These are phyloP conservation scores for Zancudomyces culisetae DNA, from an alignment of 371 early-diverging fungal genomes.

Conservation along the genomic window DNA sequence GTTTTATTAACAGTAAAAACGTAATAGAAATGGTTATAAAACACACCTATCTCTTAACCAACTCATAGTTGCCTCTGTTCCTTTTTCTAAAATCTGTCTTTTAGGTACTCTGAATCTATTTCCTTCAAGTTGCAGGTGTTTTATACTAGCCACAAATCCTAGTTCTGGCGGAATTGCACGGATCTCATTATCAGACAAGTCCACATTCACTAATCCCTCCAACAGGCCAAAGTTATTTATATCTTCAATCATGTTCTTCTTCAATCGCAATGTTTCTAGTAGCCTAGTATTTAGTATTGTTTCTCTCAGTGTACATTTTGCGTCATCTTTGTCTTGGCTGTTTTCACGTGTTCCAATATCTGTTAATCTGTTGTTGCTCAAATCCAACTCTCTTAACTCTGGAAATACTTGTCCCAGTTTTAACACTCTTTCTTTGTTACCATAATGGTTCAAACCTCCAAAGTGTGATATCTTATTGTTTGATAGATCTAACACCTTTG, in stretches of 20 bases:
- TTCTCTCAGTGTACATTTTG: too few species aligned
- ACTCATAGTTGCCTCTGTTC: neutral
- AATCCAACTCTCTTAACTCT: neutral
- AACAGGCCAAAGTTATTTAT: neutral
- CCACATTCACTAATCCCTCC: neutral
- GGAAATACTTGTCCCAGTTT: neutral
- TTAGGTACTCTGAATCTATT: neutral
- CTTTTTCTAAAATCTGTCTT: neutral
- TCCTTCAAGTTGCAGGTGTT: neutral
- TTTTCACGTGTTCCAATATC: too few species aligned
- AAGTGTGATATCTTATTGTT: too few species aligned
- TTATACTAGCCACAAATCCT: neutral
- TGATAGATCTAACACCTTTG: too few species aligned
- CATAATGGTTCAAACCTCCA: too few species aligned
- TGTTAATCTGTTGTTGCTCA: too few species aligned
- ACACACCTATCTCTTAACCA: neutral
- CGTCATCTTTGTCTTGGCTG: too few species aligned
- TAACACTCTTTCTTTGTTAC: too few species aligned
- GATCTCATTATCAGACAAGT: neutral
- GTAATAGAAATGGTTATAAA: neutral
- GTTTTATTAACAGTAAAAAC: neutral
- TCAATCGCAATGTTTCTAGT: neutral
- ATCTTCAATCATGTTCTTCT: neutral
- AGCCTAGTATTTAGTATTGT: neutral
- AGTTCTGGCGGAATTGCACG: neutral